Conservation (phyloP, 2,329 filamentous ascomycete species). For the Zymoseptoria crescenta region DNA sequence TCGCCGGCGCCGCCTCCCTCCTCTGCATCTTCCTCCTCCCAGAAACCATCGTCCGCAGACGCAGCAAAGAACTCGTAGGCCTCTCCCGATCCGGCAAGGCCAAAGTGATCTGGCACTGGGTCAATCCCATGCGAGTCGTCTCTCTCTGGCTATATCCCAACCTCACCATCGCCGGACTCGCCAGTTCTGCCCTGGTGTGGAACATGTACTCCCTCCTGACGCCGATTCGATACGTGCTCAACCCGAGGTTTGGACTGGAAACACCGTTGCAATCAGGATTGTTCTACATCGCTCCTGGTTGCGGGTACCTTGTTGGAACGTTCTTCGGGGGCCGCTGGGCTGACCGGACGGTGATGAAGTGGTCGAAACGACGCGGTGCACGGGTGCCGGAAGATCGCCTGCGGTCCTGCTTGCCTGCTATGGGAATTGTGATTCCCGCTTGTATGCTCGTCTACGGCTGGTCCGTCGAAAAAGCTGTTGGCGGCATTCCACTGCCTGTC, state of each 20-base stretch:
- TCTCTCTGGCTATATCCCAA: slow-evolving; percentile 62
- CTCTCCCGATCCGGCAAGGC: slow-evolving; percentile 44
- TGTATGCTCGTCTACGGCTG: slow-evolving; percentile 65
- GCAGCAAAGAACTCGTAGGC: slow-evolving; percentile 53
- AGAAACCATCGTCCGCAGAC: slow-evolving; percentile 62
- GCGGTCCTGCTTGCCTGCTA: slow-evolving; percentile 48
- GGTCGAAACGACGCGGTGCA: slow-evolving; percentile 51
- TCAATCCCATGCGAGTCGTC: slow-evolving; percentile 59
- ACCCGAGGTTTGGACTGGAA: slow-evolving; percentile 62
- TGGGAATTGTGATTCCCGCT: slow-evolving; percentile 50
- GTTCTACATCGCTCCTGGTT: slow-evolving; percentile 67
- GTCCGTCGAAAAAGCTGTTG: slow-evolving; percentile 48
- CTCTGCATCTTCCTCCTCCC: slow-evolving; percentile 60
- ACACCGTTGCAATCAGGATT: slow-evolving; percentile 60
- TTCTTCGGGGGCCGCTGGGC: slow-evolving; percentile 66
- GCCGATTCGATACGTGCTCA: slow-evolving; percentile 61
- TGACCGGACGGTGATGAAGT: slow-evolving; percentile 58
- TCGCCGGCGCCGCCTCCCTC: slow-evolving; percentile 53
- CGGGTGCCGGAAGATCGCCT: slow-evolving; percentile 64
- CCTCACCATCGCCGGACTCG: slow-evolving; percentile 54
- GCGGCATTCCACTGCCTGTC: slow-evolving; percentile 55
- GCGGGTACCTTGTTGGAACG: slow-evolving; percentile 61
- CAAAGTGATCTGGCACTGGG: slow-evolving; percentile 51
- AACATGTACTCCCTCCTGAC: slow-evolving; percentile 58
- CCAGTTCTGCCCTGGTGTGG: slow-evolving; percentile 59